Evolutionary conservation across 1,139 yeast genomes (phyloP).

Genomic region (Kodamaea sp.): DNA sequence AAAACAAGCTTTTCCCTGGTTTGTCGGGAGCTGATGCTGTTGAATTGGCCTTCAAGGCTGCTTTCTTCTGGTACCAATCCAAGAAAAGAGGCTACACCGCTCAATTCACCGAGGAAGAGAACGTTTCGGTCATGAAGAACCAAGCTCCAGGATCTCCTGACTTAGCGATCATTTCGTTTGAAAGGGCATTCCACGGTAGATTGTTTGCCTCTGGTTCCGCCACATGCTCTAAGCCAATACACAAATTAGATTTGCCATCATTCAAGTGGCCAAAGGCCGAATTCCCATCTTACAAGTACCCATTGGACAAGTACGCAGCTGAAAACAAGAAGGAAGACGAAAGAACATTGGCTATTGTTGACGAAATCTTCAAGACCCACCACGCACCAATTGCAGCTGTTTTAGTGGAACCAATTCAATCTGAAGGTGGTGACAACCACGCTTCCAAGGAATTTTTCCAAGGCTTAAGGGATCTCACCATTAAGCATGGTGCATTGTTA

Average conservation of each 20-base stretch:
- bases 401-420: constrained; percentile 78
- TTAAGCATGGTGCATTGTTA: constrained; percentile 65
- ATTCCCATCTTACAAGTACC: constrained; percentile 74
- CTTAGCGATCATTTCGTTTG: constrained; percentile 70
- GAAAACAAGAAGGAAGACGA: constrained; percentile 66
- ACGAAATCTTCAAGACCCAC: constrained; percentile 57
- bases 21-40: constrained; percentile 83
- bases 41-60: constrained; percentile 83
- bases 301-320: constrained; percentile 56
- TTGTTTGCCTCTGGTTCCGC: constrained; percentile 76
- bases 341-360: constrained; percentile 63
- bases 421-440: constrained; percentile 89
- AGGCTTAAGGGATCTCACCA: constrained; percentile 70
- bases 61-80: constrained; percentile 72
- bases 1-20: constrained; percentile 70
- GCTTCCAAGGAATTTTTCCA: constrained; percentile 76
- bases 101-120: constrained; percentile 61
- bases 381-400: constrained; percentile 71
- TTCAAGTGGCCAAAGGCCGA: constrained; percentile 88
- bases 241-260: constrained; percentile 81
- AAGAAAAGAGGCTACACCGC: constrained; percentile 54
- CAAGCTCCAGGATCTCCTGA: constrained; percentile 76
- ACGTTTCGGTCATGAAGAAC: constrained; percentile 62
- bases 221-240: constrained; percentile 79
- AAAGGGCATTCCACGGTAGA: constrained; percentile 81